Percentiles rank a stretch among this genome's conserved stretches.
These are phyloP conservation scores for Termitomyces sp. DNA, from an alignment of 768 basidiomycete genomes.

Conservation along the genomic window DNA sequence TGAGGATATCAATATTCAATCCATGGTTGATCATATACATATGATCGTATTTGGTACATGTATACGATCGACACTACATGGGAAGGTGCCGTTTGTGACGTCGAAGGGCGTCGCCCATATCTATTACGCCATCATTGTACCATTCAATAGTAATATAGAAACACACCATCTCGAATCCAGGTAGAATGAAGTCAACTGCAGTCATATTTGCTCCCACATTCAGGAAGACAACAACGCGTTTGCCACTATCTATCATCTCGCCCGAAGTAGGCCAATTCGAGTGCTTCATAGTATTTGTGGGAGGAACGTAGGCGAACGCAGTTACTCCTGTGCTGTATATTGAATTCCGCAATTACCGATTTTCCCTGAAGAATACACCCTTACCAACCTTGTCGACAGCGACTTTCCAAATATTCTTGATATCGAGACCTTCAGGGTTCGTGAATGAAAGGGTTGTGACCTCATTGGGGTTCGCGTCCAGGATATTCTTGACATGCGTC, in stretches of 20 bases:
- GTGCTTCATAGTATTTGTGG: constrained; percentile 33
- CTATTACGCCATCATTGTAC: constrained; percentile 20
- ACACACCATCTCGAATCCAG: constrained; percentile 49
- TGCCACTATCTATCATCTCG: constrained; percentile 53
- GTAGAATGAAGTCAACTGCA: constrained; percentile 43
- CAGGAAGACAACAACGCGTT: constrained; percentile 57
- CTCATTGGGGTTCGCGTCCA: constrained; percentile 58
- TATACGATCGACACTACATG: constrained; percentile 48
- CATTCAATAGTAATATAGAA: not conserved
- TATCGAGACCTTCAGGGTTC: constrained; percentile 52
- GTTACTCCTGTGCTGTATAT: constrained; percentile 33
- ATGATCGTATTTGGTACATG: constrained; percentile 25
- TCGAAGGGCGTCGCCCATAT: constrained; percentile 57
- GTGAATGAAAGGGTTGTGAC: constrained; percentile 59
- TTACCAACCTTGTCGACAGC: constrained; percentile 45
- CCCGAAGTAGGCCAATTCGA: constrained; percentile 61
- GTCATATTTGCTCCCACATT: constrained; percentile 40
- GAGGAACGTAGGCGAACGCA: constrained; percentile 45
- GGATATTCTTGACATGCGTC: constrained; percentile 43
- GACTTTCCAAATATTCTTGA: constrained; percentile 44
- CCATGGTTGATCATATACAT: constrained; percentile 54
- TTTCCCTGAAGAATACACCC: not conserved
- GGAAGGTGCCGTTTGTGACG: constrained; percentile 42
- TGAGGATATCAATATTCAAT: constrained; percentile 36
- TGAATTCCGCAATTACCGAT: not conserved